Conservation (phyloP, 2,329 filamentous ascomycete species). For the Neofusicoccum kwambonambiense region DNA sequence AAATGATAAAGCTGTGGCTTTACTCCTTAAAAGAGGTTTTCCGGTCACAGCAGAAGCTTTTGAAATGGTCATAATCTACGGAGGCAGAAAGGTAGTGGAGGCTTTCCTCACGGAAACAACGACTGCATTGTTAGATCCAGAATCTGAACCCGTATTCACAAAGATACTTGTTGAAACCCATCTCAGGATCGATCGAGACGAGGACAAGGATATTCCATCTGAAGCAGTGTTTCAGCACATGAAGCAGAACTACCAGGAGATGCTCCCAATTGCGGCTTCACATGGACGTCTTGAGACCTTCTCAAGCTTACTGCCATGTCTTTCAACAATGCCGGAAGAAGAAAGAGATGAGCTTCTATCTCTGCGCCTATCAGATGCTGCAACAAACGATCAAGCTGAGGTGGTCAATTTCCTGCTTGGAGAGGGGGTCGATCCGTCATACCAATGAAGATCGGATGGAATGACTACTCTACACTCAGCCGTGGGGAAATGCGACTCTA, state of each 20-base stretch:
- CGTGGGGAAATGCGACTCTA: background rate
- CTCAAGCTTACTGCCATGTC: background rate
- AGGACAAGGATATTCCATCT: no score
- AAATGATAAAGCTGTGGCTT: background rate
- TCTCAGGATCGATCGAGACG: no score
- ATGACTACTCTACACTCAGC: background rate
- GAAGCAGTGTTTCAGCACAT: no score
- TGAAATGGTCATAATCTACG: no score
- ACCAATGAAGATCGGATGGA: background rate
- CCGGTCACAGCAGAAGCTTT: no score
- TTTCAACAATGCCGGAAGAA: background rate
- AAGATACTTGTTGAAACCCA: no score
- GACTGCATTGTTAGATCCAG: no score
- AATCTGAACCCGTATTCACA: no score
- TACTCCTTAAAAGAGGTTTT: background rate
- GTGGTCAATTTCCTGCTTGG: background rate
- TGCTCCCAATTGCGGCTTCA: background rate
- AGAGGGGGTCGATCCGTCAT: background rate
- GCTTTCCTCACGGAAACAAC: background rate
- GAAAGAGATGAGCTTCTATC: background rate
- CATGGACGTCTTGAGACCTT: background rate
- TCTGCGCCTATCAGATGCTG: background rate
- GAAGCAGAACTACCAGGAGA: background rate
- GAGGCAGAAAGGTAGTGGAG: background rate
- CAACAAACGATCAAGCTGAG: background rate